A percentile compares a stretch with the other conserved stretches of the same genome.
Evolutionary conservation across 2,329 filamentous ascomycete species (phyloP).

Genomic region (Exophiala lecanii-corni): DNA sequence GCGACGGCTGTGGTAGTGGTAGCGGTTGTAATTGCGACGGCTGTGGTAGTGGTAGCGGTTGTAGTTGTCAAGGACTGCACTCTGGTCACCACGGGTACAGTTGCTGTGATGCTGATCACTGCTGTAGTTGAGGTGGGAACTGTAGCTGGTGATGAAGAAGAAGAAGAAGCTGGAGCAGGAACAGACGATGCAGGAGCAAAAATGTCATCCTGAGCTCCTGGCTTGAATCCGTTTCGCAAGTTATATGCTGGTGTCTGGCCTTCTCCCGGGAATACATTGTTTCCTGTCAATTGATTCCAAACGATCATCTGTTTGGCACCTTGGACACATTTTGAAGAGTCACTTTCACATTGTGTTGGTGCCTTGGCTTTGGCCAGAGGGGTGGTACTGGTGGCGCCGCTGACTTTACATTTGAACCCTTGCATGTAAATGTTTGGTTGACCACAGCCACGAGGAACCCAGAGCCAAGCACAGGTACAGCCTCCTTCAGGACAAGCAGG

Average conservation of each 20-base stretch:
- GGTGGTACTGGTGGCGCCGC: slow-evolving; percentile 38
- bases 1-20: too few species aligned
- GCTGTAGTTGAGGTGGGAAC: neutral
- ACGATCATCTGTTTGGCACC: slow-evolving; percentile 51
- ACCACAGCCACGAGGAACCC: slow-evolving; percentile 38
- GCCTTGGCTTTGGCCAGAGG: slow-evolving; percentile 39
- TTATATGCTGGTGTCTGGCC: slow-evolving; percentile 14
- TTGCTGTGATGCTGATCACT: neutral
- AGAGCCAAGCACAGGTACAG: slow-evolving; percentile 41
- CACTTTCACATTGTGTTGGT: slow-evolving; percentile 41
- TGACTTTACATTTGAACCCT: slow-evolving; percentile 47
- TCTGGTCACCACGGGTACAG: neutral
- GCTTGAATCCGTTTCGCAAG: slow-evolving; percentile 10
- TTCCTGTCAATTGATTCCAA: slow-evolving; percentile 37
- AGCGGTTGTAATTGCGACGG: too few species aligned
- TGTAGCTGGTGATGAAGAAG: neutral
- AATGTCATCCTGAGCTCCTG: slow-evolving; percentile 17
- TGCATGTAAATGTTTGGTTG: slow-evolving; percentile 47
- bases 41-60: neutral
- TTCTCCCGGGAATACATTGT: slow-evolving; percentile 8
- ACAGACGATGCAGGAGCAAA: slow-evolving; percentile 2
- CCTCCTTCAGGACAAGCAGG: slow-evolving; percentile 36
- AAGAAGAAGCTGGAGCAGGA: too few species aligned
- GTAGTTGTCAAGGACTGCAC: neutral
- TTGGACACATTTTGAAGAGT: slow-evolving; percentile 40